These are phyloP conservation scores for Filobasidium uniguttulatum DNA, from an alignment of 1,284 basidiomycete species.

Conservation along the genomic window DNA sequence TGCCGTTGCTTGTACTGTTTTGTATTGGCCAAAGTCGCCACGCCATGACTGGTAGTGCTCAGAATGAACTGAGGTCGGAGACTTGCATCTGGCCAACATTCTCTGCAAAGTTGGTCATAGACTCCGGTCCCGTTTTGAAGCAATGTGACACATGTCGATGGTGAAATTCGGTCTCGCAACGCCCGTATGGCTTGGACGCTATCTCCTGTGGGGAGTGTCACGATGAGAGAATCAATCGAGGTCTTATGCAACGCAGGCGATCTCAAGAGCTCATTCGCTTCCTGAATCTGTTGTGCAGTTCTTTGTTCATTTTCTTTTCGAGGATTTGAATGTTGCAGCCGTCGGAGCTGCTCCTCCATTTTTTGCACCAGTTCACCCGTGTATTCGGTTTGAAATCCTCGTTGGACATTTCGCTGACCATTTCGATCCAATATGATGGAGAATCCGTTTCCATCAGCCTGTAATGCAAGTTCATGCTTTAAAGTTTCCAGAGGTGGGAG, in stretches of 20 bases:
- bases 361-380: slow-evolving; percentile 1
- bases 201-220: slow-evolving; percentile 65
- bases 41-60: slow-evolving; percentile 70
- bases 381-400: slow-evolving; percentile 3
- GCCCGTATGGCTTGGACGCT: slow-evolving; percentile 48
- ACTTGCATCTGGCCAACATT: slow-evolving; percentile 58
- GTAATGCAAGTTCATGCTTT: background rate
- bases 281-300: no score
- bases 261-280: background rate
- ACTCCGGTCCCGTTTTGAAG: slow-evolving; percentile 85
- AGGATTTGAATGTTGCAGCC: background rate
- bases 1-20: background rate
- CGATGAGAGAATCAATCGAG: slow-evolving; percentile 57
- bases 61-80: slow-evolving; percentile 74
- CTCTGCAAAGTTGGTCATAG: slow-evolving; percentile 58
- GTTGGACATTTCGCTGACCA: background rate
- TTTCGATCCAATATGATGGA: slow-evolving; percentile 1
- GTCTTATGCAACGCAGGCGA: slow-evolving; percentile 31
- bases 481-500: background rate
- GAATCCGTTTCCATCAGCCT: background rate
- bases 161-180: slow-evolving; percentile 52
- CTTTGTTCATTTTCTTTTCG: background rate
- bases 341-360: background rate
- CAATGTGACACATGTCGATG: slow-evolving; percentile 67
- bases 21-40: background rate